These are phyloP conservation scores for Heliamphora exappendiculata DNA, from an alignment of 148 eudicot genomes.

Conservation along the genomic window DNA sequence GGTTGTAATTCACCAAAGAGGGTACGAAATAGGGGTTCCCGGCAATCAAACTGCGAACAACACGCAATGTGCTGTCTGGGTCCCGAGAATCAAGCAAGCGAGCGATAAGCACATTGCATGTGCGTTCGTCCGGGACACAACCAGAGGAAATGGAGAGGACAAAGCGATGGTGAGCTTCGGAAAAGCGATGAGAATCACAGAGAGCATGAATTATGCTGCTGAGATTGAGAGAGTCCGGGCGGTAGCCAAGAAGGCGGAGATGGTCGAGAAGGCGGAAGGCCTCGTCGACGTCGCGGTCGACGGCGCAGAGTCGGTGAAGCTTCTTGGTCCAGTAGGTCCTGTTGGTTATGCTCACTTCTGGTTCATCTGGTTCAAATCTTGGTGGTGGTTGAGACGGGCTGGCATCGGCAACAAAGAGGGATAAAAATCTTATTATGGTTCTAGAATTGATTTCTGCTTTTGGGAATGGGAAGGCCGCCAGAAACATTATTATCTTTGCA, in stretches of 20 bases:
- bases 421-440: neutral
- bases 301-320: conserved; percentile 55
- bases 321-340: conserved; percentile 41
- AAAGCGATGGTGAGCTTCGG: conserved; percentile 59
- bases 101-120: conserved; percentile 76
- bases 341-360: conserved; percentile 25
- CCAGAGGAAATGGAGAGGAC: conserved; percentile 28
- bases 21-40: conserved; percentile 51
- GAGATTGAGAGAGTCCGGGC: conserved; percentile 52
- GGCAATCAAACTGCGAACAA: conserved; percentile 31
- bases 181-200: conserved; percentile 47
- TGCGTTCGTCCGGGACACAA: conserved; percentile 55
- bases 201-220: conserved; percentile 68
- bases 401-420: neutral
- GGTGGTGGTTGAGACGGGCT: neutral
- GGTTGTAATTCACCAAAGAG: conserved; percentile 61
- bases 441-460: neutral
- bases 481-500: neutral
- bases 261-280: conserved; percentile 51
- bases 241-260: conserved; percentile 49
- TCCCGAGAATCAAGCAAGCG: conserved; percentile 39
- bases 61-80: conserved; percentile 36
- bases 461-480: neutral
- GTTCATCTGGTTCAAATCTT: neutral
- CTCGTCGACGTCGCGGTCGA: conserved; percentile 34